Conservation (phyloP, 805 yeast genomes). For the Candida dajiaensis region DNA sequence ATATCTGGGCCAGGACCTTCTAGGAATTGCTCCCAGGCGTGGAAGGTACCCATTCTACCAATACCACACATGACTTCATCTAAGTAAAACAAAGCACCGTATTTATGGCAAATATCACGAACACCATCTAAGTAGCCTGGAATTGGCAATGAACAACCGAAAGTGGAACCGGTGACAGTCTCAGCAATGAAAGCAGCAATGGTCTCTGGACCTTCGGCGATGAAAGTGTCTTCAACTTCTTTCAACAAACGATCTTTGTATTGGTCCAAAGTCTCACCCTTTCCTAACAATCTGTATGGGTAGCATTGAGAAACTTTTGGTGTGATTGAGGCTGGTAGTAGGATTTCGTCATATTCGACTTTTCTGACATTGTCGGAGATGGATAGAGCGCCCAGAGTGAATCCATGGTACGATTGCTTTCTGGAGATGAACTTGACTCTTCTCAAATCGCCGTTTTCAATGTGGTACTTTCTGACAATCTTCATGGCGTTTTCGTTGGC, state of each 20-base stretch:
- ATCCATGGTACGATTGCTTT: conserved; percentile 43
- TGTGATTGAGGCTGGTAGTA: conserved; percentile 19
- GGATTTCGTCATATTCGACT: conserved; percentile 26
- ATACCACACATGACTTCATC: conserved; percentile 56
- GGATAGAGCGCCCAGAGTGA: conserved; percentile 40
- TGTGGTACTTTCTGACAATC: conserved; percentile 43
- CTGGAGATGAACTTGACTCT: conserved; percentile 40
- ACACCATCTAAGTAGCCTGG: conserved; percentile 42
- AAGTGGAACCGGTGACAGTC: conserved; percentile 42
- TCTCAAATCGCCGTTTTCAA: conserved; percentile 36
- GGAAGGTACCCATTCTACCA: conserved; percentile 44
- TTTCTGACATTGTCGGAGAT: conserved; percentile 35
- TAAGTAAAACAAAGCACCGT: conserved; percentile 42
- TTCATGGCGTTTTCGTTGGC: conserved; percentile 62
- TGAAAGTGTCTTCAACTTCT: conserved; percentile 37
- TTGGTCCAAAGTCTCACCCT: conserved; percentile 32
- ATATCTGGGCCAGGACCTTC: conserved; percentile 40
- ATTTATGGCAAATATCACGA: conserved; percentile 42
- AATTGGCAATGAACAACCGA: conserved; percentile 36
- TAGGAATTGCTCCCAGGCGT: conserved; percentile 38
- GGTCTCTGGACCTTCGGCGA: conserved; percentile 36
- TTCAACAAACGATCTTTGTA: conserved; percentile 33
- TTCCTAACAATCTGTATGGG: conserved; percentile 24
- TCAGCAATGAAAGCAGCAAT: conserved; percentile 40
- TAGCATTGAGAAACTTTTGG: conserved; percentile 24